phyloP scores from a whole-genome alignment of 2,329 filamentous ascomycete species.

The Pezicula radicicola region DNA sequence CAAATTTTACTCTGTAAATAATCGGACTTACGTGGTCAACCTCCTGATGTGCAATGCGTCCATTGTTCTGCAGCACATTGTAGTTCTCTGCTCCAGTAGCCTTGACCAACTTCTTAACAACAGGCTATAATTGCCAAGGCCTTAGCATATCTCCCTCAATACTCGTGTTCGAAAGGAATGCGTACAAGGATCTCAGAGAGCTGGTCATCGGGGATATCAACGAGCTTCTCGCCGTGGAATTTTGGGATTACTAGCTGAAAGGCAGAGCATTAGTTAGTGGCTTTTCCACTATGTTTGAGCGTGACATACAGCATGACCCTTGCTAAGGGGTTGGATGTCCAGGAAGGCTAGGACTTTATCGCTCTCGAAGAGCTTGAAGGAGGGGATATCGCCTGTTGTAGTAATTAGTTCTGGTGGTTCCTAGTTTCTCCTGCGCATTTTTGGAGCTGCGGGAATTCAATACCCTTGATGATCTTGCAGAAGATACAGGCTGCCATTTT shows the following conservation, averaged over 20 bases:
- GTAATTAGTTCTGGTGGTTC: slow-evolving; percentile 5
- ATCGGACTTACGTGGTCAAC: slow-evolving; percentile 77
- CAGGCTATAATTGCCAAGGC: slow-evolving; percentile 46
- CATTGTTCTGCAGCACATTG: slow-evolving; percentile 97
- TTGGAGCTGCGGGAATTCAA: slow-evolving; percentile 11
- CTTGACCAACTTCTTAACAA: slow-evolving; percentile 81
- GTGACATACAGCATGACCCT: slow-evolving; percentile 77
- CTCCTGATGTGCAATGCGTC: slow-evolving; percentile 82
- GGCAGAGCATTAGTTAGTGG: not conserved
- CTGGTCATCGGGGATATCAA: slow-evolving; percentile 88
- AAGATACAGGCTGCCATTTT: slow-evolving; percentile 79
- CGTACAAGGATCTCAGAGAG: slow-evolving; percentile 76
- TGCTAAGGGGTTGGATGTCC: slow-evolving; percentile 87
- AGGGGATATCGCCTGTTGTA: slow-evolving; percentile 81
- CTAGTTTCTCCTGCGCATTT: slow-evolving; percentile 5
- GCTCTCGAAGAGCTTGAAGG: slow-evolving; percentile 92
- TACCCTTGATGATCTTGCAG: slow-evolving; percentile 96
- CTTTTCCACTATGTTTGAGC: not conserved
- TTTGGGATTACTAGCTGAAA: slow-evolving; percentile 87
- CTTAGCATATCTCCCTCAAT: slow-evolving; percentile 10
- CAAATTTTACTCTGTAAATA: not conserved
- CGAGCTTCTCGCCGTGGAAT: slow-evolving; percentile 85
- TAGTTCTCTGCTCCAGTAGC: slow-evolving; percentile 78
- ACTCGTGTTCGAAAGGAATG: slow-evolving; percentile 4
- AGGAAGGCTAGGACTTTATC: slow-evolving; percentile 94